A percentile compares a stretch with the other conserved stretches of the same genome.
Conservation (phyloP, 495 filamentous ascomycete genomes). For the Hypomontagnella submonticulosa region DNA sequence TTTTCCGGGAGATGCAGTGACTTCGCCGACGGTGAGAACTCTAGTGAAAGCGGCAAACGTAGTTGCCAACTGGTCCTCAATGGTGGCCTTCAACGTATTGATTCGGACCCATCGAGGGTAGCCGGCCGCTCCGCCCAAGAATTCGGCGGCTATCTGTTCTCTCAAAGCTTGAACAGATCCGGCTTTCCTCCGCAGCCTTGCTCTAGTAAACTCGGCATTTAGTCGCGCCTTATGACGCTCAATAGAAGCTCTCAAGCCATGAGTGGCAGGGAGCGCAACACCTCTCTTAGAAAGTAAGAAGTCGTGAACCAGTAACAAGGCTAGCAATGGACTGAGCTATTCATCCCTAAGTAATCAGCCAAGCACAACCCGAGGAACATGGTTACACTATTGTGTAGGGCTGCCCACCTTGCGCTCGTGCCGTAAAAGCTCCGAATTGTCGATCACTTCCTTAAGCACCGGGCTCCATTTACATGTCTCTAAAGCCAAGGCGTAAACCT, state of each 20-base stretch:
- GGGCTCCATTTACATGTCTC: slow-evolving; percentile 92
- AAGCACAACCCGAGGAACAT: background rate
- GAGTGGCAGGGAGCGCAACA: slow-evolving; percentile 78
- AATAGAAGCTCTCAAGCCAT: slow-evolving; percentile 78
- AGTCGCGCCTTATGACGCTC: slow-evolving; percentile 84
- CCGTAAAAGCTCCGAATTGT: slow-evolving; percentile 73
- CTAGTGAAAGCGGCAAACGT: slow-evolving; percentile 71
- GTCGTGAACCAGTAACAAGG: slow-evolving; percentile 88
- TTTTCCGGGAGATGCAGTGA: slow-evolving; percentile 47
- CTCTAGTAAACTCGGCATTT: slow-evolving; percentile 81
- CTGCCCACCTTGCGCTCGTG: slow-evolving; percentile 81
- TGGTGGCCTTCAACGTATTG: slow-evolving; percentile 77
- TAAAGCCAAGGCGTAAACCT: slow-evolving; percentile 84
- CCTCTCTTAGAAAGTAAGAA: slow-evolving; percentile 82
- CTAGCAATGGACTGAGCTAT: slow-evolving; percentile 82
- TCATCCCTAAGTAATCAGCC: slow-evolving; percentile 29
- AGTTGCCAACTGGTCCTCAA: slow-evolving; percentile 73
- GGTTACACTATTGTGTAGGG: background rate
- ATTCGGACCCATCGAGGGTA: slow-evolving; percentile 91
- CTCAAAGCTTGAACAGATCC: slow-evolving; percentile 71
- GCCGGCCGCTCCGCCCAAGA: slow-evolving; percentile 41
- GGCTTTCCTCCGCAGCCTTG: slow-evolving; percentile 76
- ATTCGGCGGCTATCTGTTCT: slow-evolving; percentile 61
- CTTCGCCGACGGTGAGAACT: slow-evolving; percentile 59
- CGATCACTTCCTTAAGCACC: slow-evolving; percentile 86